Conservation (phyloP, 345 rosid genomes). For the Eucalyptus regnans region DNA sequence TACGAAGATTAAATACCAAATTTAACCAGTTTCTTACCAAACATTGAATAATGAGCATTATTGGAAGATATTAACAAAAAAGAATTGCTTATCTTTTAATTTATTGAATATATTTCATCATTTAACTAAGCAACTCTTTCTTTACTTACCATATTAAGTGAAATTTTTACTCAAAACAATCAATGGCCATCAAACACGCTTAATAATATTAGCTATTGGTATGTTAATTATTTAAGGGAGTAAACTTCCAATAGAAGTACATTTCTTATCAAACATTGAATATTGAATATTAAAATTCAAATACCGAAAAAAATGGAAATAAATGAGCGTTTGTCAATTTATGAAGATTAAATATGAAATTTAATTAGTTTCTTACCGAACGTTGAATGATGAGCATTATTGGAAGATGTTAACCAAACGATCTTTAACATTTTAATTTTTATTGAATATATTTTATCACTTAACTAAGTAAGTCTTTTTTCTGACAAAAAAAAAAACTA, state of each 20-base stretch:
- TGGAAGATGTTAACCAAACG: neutral
- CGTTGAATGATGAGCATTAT: neutral
- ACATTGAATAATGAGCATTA: neutral
- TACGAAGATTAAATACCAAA: neutral
- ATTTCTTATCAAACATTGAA: too few species aligned
- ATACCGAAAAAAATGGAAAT: too few species aligned
- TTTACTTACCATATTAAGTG: rapidly evolving
- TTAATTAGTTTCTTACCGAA: too few species aligned
- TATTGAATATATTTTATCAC: neutral
- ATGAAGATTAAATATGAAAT: too few species aligned
- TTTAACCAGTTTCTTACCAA: neutral
- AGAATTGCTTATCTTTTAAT: neutral
- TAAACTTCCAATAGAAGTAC: neutral
- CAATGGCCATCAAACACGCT: rapidly evolving
- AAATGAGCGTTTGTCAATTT: too few species aligned
- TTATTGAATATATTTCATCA: too few species aligned
- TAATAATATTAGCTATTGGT: too few species aligned
- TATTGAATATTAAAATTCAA: too few species aligned
- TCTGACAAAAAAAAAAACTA: too few species aligned
- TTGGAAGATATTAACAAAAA: neutral
- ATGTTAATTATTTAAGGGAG: neutral
- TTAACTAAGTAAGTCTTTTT: too few species aligned
- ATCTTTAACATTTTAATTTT: too few species aligned
- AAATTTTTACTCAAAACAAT: neutral
- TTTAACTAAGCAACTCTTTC: neutral